Base-by-base conservation (phyloP, 805 yeast species). In the Brettanomyces anomalus region DNA sequence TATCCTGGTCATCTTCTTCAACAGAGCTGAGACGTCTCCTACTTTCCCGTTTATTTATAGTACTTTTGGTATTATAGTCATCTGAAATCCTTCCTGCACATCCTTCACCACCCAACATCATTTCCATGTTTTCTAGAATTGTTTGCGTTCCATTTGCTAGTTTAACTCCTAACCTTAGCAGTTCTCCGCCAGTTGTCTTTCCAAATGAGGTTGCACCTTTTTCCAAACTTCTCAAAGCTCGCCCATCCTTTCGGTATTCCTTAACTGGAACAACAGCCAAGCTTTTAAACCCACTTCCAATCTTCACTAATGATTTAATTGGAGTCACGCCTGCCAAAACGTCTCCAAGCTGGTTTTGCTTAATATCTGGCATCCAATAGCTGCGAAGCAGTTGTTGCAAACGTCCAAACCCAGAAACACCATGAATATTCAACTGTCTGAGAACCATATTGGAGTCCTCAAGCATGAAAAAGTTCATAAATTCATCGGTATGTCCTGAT, bases 321-420 rank as follows among this genome's bases (percentile, higher is more conserved):
- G 97, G 90, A 0, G 89, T 81, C 21, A 93, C 64, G 0, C 97
- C 98, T 0, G 88, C 77, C 14, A 93, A 61, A 6, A 93, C 80
- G 2, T 88, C 90, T 6, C 79, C 75, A 11, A 93, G 60, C 61
- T 90, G 97, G 28, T 80, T 81, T n/a, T 75, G 70, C 36, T 79
- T 78, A 45, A 90, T 85, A 58, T 88, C 94, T 0, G 96, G 96
- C 56, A 81, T 75, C 96, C 97, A 93, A 6, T 75, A 66, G n/a
- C 72, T 76, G 44, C 78, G 78, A 33, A 93, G 66, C 14, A 71
- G 57, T 13, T 56, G 54, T 6, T 77, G 73, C 13, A 93, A 56
- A 30, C 74, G 72, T 1, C 80, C 73, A 51, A 83, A 76, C 0
- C 97, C 97, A 15, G 78, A 67, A 0, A 87, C 61, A 0, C 97